Conservation (phyloP, 2,329 filamentous ascomycete genomes). For the Colletotrichum abscissum region DNA sequence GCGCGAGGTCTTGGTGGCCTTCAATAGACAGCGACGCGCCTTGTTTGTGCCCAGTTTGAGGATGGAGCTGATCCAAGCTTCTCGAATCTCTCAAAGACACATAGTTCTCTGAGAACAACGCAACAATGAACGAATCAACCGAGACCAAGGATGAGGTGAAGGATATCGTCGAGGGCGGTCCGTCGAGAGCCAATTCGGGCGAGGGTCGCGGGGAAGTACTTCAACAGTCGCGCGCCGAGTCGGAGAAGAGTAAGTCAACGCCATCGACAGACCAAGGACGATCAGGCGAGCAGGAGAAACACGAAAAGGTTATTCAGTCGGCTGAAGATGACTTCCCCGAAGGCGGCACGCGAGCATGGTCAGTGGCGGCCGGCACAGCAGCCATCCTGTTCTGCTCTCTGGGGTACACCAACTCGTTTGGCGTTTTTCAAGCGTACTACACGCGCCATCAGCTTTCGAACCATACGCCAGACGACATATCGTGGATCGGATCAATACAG, state of each 20-base stretch:
- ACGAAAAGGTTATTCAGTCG: slow-evolving; percentile 7
- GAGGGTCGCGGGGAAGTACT: not conserved
- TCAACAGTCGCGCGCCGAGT: not conserved
- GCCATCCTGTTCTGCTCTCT: slow-evolving; percentile 46
- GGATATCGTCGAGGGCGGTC: not conserved
- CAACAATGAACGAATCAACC: not conserved
- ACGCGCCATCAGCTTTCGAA: slow-evolving; percentile 39
- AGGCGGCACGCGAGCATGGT: slow-evolving; percentile 52
- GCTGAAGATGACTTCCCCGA: slow-evolving; percentile 40
- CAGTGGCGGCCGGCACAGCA: slow-evolving; percentile 49
- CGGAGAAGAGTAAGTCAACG: not conserved
- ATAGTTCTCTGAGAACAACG: not conserved
- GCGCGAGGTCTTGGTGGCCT: not conserved
- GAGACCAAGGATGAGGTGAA: not conserved
- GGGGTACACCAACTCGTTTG: slow-evolving; percentile 42
- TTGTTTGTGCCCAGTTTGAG: too few species aligned
- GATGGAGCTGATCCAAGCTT: not conserved
- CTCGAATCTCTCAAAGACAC: too few species aligned
- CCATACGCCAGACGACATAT: slow-evolving; percentile 40
- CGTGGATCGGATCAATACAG: slow-evolving; percentile 42
- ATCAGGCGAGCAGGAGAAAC: not conserved
- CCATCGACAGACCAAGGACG: not conserved
- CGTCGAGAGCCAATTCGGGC: not conserved
- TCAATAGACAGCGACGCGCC: not conserved
- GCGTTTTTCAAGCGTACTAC: slow-evolving; percentile 43